These are phyloP conservation scores for Ustilago hordei DNA, from an alignment of 1,284 basidiomycete genomes.

Conservation along the genomic window DNA sequence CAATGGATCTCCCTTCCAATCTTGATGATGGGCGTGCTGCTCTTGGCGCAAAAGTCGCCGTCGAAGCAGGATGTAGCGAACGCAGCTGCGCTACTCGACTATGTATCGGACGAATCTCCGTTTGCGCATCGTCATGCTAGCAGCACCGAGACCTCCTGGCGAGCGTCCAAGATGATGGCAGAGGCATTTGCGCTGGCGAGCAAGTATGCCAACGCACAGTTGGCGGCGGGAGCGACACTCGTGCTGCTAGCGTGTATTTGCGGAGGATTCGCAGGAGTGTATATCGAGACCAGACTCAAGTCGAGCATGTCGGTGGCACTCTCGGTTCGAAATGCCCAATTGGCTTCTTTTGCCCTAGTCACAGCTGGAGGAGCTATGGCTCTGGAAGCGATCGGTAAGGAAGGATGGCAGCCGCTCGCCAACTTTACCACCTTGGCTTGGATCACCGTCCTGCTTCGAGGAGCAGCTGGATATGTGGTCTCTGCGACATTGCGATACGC, in stretches of 20 bases:
- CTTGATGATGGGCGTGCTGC: slow-evolving; percentile 25
- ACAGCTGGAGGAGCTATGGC: slow-evolving; percentile 25
- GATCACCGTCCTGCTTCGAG: slow-evolving; percentile 35
- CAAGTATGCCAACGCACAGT: slow-evolving; percentile 10
- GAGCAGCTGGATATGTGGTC: slow-evolving; percentile 31
- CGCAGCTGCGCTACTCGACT: slow-evolving; percentile 10
- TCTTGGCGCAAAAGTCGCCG: slow-evolving; percentile 20
- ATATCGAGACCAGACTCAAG: slow-evolving; percentile 42
- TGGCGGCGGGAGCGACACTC: slow-evolving; percentile 8
- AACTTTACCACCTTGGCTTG: slow-evolving; percentile 36
- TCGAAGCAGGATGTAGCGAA: slow-evolving; percentile 1
- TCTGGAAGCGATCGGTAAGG: slow-evolving; percentile 13
- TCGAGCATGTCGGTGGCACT: slow-evolving; percentile 42
- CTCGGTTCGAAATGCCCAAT: slow-evolving; percentile 40
- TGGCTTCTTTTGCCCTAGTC: slow-evolving; percentile 33
- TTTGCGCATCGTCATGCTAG: slow-evolving; percentile 9
- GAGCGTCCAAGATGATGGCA: not conserved
- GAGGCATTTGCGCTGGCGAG: slow-evolving; percentile 16
- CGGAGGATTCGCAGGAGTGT: slow-evolving; percentile 45
- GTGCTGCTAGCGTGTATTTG: slow-evolving; percentile 42
- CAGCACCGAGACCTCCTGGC: not conserved
- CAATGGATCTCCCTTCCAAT: slow-evolving; percentile 41
- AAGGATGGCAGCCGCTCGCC: slow-evolving; percentile 18
- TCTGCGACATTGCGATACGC: slow-evolving; percentile 44
- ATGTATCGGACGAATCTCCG: slow-evolving; percentile 14